Conservation (phyloP, 352 stramenopile genomes). For the Globisporangium paroecandrum region DNA sequence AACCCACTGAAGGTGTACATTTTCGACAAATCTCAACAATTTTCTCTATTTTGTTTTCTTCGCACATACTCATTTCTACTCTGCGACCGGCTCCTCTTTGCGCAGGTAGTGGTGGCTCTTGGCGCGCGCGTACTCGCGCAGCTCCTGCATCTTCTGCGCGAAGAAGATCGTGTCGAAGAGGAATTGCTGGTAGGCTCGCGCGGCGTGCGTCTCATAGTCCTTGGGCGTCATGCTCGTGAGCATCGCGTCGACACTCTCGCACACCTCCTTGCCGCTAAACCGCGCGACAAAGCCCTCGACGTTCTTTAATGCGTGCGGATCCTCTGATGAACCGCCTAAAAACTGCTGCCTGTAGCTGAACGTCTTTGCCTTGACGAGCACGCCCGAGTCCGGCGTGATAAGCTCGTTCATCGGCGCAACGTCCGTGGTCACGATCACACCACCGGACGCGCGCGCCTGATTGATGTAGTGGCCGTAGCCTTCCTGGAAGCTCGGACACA, state of each 20-base stretch:
- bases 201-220: constrained; percentile 30
- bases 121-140: constrained; percentile 34
- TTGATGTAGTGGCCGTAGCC: constrained; percentile 71
- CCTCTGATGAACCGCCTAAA: constrained; percentile 19
- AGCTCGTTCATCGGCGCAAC: constrained; percentile 60
- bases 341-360: constrained; percentile 27
- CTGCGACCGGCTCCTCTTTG: neutral
- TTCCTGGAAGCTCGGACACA: constrained; percentile 51
- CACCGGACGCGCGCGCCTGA: constrained; percentile 43
- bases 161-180: constrained; percentile 68
- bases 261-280: constrained; percentile 37
- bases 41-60: constrained; percentile 3
- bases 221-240: constrained; percentile 27
- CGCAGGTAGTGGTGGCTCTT: constrained; percentile 20
- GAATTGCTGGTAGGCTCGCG: constrained; percentile 49
- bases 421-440: constrained; percentile 51
- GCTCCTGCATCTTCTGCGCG: constrained; percentile 42
- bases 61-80: neutral
- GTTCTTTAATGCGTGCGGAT: constrained; percentile 24
- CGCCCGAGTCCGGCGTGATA: constrained; percentile 37
- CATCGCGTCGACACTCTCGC: constrained; percentile 34
- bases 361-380: constrained; percentile 28
- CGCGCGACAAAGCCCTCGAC: constrained; percentile 42
- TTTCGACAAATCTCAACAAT: neutral
- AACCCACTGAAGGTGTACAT: neutral